phyloP scores from a whole-genome alignment of 2,329 filamentous ascomycete genomes.

The Pseudogymnoascus sp. region DNA sequence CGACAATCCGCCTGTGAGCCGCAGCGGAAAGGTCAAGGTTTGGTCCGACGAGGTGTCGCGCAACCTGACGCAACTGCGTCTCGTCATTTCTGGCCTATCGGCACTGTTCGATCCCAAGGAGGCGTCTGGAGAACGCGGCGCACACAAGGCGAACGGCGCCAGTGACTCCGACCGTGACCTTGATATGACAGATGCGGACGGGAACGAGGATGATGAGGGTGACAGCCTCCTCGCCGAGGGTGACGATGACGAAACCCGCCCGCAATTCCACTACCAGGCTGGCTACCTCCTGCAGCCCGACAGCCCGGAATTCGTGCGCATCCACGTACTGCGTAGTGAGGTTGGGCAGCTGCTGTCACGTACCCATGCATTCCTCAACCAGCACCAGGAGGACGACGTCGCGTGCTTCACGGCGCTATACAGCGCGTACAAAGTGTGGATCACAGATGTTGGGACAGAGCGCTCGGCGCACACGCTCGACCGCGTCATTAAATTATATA shows the following conservation, averaged over 20 bases:
- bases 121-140: slow-evolving; percentile 47
- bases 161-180: slow-evolving; percentile 35
- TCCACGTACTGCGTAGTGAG: slow-evolving; percentile 74
- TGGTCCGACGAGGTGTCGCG: slow-evolving; percentile 97
- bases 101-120: slow-evolving; percentile 77
- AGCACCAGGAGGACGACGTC: slow-evolving; percentile 90
- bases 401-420: slow-evolving; percentile 91
- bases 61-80: slow-evolving; percentile 75
- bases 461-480: slow-evolving; percentile 90
- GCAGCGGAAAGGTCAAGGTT: slow-evolving; percentile 93
- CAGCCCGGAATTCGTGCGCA: slow-evolving; percentile 59
- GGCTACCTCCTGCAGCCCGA: slow-evolving; percentile 69
- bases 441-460: slow-evolving; percentile 95
- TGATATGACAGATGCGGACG: slow-evolving; percentile 44
- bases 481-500: slow-evolving; percentile 73
- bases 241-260: slow-evolving; percentile 74
- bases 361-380: slow-evolving; percentile 74
- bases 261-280: slow-evolving; percentile 80
- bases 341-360: slow-evolving; percentile 74
- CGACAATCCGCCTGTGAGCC: slow-evolving; percentile 71
- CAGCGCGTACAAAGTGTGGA: slow-evolving; percentile 89
- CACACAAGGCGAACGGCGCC: slow-evolving; percentile 34
- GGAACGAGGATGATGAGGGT: slow-evolving; percentile 49
- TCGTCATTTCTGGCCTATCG: slow-evolving; percentile 87
- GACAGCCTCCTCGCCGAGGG: slow-evolving; percentile 52